phyloP scores from a whole-genome alignment of 805 yeast genomes.

The Kazachstania africana region DNA sequence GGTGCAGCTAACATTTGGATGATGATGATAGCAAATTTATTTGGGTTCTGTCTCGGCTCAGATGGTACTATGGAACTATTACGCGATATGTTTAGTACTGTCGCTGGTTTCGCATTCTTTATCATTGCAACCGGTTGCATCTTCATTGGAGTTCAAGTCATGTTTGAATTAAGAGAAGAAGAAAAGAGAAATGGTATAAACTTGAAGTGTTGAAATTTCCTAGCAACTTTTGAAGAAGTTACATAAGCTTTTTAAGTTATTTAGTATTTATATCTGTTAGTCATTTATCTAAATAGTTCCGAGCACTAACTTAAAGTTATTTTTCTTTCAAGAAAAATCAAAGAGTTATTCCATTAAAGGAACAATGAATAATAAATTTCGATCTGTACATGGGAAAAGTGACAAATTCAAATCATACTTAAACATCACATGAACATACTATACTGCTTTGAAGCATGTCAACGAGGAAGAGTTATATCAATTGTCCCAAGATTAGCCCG shows the following conservation, averaged over 20 bases:
- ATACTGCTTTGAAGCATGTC: too few relatives aligned
- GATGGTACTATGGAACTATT: slow-evolving; percentile 69
- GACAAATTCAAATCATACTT: too few relatives aligned
- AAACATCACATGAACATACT: too few relatives aligned
- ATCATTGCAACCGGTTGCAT: slow-evolving; percentile 49
- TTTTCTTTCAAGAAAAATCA: too few relatives aligned
- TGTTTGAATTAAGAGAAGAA: slow-evolving; percentile 84
- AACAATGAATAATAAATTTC: too few relatives aligned
- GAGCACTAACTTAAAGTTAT: too few relatives aligned
- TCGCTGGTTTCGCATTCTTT: slow-evolving; percentile 53
- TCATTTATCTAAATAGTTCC: background rate
- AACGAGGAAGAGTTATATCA: too few relatives aligned
- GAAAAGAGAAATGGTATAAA: slow-evolving; percentile 78
- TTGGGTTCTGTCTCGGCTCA: slow-evolving; percentile 87
- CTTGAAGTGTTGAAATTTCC: slow-evolving; percentile 44
- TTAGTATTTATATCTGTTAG: too few relatives aligned
- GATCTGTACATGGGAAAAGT: too few relatives aligned
- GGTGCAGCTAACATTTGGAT: slow-evolving; percentile 87
- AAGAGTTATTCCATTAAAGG: too few relatives aligned
- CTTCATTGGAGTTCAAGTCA: slow-evolving; percentile 79
- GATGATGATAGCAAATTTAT: slow-evolving; percentile 94
- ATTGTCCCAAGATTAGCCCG: too few relatives aligned
- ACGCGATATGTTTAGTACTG: slow-evolving; percentile 59
- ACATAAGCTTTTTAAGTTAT: background rate
- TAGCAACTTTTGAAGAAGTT: background rate